These are phyloP conservation scores for Solanum virginianum DNA, from an alignment of 257 asterid genomes.

Conservation along the genomic window DNA sequence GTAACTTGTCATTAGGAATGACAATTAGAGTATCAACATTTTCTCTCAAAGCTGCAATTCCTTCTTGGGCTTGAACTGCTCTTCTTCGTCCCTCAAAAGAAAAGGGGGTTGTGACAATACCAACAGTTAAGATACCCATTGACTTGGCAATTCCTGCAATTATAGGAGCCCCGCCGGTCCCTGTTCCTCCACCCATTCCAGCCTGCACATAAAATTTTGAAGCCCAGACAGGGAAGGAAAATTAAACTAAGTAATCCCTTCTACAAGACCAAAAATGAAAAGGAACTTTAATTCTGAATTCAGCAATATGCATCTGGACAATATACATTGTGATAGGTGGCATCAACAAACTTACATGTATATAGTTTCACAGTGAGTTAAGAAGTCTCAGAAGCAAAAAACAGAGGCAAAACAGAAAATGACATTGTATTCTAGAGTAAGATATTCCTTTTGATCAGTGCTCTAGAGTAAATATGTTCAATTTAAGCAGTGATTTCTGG, in stretches of 20 bases:
- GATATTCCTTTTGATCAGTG: neutral
- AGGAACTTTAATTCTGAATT: neutral
- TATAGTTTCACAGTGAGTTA: neutral
- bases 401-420: neutral
- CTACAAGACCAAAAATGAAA: neutral
- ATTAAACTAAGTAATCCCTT: neutral
- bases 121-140: conserved; percentile 91
- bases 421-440: neutral
- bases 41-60: conserved; percentile 85
- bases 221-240: neutral
- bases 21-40: conserved; percentile 92
- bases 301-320: neutral
- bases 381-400: neutral
- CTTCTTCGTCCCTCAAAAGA: conserved; percentile 95
- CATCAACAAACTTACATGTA: neutral
- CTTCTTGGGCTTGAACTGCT: conserved; percentile 97
- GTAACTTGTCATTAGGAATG: conserved; percentile 84
- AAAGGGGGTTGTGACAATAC: conserved; percentile 95
- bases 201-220: conserved; percentile 39
- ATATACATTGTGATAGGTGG: neutral
- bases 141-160: conserved; percentile 86
- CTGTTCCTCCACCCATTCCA: conserved; percentile 99
- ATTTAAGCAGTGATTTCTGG: neutral
- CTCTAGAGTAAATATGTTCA: neutral
- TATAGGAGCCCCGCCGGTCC: conserved; percentile 94